phyloP scores from a whole-genome alignment of 768 basidiomycete genomes.

The Hypholoma fasciculare region DNA sequence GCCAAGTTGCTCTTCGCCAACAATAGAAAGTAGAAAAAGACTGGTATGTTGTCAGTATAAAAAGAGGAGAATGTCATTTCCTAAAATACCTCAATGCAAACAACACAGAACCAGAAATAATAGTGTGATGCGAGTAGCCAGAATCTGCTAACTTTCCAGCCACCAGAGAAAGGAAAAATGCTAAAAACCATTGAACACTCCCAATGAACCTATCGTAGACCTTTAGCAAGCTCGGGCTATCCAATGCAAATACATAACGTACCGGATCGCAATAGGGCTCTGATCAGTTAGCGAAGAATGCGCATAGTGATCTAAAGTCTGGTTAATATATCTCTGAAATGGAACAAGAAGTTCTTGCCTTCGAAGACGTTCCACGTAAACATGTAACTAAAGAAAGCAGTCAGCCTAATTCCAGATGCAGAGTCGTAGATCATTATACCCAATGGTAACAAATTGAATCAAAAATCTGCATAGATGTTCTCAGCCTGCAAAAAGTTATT shows the following conservation, averaged over 20 bases:
- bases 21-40: constrained; percentile 43
- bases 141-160: constrained; percentile 45
- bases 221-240: constrained; percentile 2
- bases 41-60: constrained; percentile 17
- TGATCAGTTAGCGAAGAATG: constrained; percentile 35
- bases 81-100: constrained; percentile 22
- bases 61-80: neutral
- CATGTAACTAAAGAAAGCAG: constrained; percentile 6
- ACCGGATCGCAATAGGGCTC: constrained; percentile 43
- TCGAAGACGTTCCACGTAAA: constrained; percentile 31
- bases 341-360: constrained; percentile 22
- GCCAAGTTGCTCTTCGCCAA: constrained; percentile 42
- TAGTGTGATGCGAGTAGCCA: constrained; percentile 40
- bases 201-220: constrained; percentile 43
- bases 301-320: constrained; percentile 39
- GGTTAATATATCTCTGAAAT: neutral
- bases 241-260: constrained; percentile 9
- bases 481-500: neutral
- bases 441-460: constrained; percentile 45
- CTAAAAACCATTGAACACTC: constrained; percentile 45
- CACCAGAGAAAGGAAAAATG: constrained; percentile 39
- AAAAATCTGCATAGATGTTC: constrained; percentile 30
- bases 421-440: constrained; percentile 23
- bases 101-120: constrained; percentile 23
- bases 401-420: constrained; percentile 13